Conservation (phyloP, 768 basidiomycete genomes). For the Termitomyces eurrhizus region DNA sequence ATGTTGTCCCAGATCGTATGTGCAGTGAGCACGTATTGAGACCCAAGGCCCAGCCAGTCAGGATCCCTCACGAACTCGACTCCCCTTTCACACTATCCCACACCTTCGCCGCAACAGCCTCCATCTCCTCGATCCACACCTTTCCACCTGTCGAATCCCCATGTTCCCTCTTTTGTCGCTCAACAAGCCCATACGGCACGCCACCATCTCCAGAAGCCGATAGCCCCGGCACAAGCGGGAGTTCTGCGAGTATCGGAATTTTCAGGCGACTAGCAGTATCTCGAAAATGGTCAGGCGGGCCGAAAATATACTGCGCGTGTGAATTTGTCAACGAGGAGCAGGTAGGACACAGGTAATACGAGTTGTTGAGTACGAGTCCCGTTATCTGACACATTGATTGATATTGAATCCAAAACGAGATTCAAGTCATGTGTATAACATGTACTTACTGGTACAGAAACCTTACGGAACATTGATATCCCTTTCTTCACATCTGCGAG, state of each 20-base stretch:
- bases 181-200: slow-evolving; percentile 18
- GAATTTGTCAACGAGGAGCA: slow-evolving; percentile 40
- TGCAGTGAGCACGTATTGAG: background rate
- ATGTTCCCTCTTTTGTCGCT: slow-evolving; percentile 10
- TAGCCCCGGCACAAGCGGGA: slow-evolving; percentile 76
- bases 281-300: slow-evolving; percentile 62
- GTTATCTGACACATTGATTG: slow-evolving; percentile 52
- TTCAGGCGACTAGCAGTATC: slow-evolving; percentile 52
- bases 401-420: slow-evolving; percentile 5
- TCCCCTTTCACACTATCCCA: slow-evolving; percentile 6
- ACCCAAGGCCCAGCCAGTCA: background rate
- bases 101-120: slow-evolving; percentile 10
- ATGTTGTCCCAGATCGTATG: background rate
- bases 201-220: slow-evolving; percentile 73
- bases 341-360: slow-evolving; percentile 74
- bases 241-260: slow-evolving; percentile 68
- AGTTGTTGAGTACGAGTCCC: slow-evolving; percentile 86
- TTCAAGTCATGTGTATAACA: background rate
- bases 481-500: slow-evolving; percentile 90
- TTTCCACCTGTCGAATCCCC: slow-evolving; percentile 11
- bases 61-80: background rate
- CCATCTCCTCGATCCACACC: slow-evolving; percentile 18
- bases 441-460: slow-evolving; percentile 73
- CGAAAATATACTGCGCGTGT: slow-evolving; percentile 59
- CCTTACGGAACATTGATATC: slow-evolving; percentile 87